Evolutionary conservation across 495 filamentous ascomycete genomes (phyloP), one percentile per base, ranked within the genome.

Genomic region (Xylaria castorea): DNA sequence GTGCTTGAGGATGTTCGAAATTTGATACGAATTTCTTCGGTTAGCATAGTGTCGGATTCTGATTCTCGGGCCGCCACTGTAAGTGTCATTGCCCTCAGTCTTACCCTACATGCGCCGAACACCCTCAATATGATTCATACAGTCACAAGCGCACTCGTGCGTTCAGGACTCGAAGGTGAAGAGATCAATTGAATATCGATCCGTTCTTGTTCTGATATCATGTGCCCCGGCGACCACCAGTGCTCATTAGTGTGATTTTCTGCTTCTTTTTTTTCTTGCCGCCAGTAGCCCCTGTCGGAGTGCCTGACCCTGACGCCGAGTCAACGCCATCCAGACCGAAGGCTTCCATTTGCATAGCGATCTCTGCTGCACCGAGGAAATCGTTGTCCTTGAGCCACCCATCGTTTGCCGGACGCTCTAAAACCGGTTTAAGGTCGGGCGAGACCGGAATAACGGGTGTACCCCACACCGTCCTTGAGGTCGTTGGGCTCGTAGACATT

Each of bases 241-340:
- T 97, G 71, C 93, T 94, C 94, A 97, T 97, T 69, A 97, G 79
- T 12, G 93, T 97, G 65, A 97, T 97, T 85, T 97, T 96, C 84
- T 97, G 94, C 66, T 88, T 90, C 83, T 97, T 97, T 85, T 95
- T 97, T 83, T 93, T 94, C 66, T 86, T 86, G 62, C 83, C 83
- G 7, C 78, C 80, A 11, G 76, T 76, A 51, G 74, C 63, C 57
- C 76, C 55, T 73, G 78, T 69, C 11, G 64, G 65, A 32, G 61
- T 75, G 63, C 74, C 74, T 18, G 78, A 68, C 16, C 77, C 72
- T 57, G 70, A 50, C 3, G 62, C 34, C 27, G 70, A 70, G 30
- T 69, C 53, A 72, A 75, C 69, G 65, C 75, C 73, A 60, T 85
- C 83, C 16, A 86, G 27, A 1, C 78, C 77, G 20, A 87, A 63